These are phyloP conservation scores for Penicillium coprophilum DNA, from an alignment of 495 filamentous ascomycete species.

Conservation along the genomic window DNA sequence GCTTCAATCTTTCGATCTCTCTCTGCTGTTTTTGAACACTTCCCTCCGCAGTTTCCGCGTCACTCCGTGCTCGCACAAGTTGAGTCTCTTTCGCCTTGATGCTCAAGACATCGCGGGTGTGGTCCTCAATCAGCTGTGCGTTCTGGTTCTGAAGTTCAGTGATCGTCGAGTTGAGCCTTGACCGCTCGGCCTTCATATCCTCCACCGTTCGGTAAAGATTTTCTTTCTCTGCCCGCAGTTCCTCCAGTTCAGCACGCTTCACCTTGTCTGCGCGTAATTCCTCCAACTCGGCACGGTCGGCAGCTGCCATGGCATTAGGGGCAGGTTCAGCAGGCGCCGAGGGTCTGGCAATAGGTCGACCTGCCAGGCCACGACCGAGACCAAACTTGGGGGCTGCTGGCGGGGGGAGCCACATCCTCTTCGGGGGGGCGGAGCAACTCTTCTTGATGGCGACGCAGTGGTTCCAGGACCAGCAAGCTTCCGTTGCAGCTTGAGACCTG, in stretches of 20 bases:
- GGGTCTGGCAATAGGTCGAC: constrained; percentile 83
- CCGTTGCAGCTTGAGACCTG: constrained; percentile 67
- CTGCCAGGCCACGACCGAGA: constrained; percentile 74
- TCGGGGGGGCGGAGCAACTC: constrained; percentile 48
- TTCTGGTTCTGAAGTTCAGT: constrained; percentile 93
- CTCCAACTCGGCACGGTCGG: constrained; percentile 85
- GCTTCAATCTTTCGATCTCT: constrained; percentile 91
- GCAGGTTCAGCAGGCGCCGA: constrained; percentile 47
- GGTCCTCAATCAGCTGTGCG: constrained; percentile 94
- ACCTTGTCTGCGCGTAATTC: constrained; percentile 84
- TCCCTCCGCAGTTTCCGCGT: constrained; percentile 84
- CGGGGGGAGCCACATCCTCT: constrained; percentile 56
- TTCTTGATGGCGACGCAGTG: constrained; percentile 63
- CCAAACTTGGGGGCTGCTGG: constrained; percentile 65
- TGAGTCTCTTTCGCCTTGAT: constrained; percentile 99
- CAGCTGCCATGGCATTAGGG: constrained; percentile 60
- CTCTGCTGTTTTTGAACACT: constrained; percentile 77
- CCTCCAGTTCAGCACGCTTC: constrained; percentile 41
- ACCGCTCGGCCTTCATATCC: constrained; percentile 72
- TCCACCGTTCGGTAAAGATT: constrained; percentile 67
- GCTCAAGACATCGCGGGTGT: constrained; percentile 89
- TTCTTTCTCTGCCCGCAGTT: constrained; percentile 80
- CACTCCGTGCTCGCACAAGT: constrained; percentile 83
- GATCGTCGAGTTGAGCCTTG: constrained; percentile 72
- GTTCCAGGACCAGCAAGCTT: constrained; percentile 61